phyloP scores from a whole-genome alignment of 495 filamentous ascomycete genomes.

The Penicillium canescens region DNA sequence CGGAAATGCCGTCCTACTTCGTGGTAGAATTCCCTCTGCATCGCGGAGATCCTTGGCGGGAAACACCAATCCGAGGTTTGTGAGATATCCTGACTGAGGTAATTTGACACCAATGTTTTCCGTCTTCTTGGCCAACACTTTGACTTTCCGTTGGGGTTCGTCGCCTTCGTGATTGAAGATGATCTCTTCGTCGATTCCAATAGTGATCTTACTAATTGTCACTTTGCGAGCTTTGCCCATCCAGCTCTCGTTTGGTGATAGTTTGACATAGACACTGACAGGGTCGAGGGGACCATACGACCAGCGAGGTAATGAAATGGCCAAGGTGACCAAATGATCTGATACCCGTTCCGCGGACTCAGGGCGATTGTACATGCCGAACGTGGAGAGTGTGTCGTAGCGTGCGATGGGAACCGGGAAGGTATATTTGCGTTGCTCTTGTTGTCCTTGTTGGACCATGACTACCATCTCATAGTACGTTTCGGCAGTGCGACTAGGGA shows the following conservation, averaged over 20 bases:
- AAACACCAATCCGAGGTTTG: conserved; percentile 87
- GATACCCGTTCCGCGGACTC: conserved; percentile 81
- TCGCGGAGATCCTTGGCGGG: conserved; percentile 89
- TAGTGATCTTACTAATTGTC: conserved; percentile 90
- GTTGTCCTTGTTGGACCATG: conserved; percentile 85
- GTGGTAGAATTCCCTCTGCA: conserved; percentile 80
- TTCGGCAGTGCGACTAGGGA: conserved; percentile 89
- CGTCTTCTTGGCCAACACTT: conserved; percentile 78
- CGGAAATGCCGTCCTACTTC: conserved; percentile 84
- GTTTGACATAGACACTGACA: conserved; percentile 90
- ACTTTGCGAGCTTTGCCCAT: conserved; percentile 85
- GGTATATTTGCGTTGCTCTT: conserved; percentile 82
- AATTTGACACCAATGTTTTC: conserved; percentile 79
- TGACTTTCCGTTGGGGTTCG: conserved; percentile 88
- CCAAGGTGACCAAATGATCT: conserved; percentile 89
- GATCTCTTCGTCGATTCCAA: conserved; percentile 95
- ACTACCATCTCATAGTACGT: conserved; percentile 97
- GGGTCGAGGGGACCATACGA: conserved; percentile 95
- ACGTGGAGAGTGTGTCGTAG: conserved; percentile 96
- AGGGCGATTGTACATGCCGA: conserved; percentile 98
- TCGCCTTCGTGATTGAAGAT: conserved; percentile 98
- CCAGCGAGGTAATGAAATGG: conserved; percentile 90
- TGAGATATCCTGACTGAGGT: conserved; percentile 85
- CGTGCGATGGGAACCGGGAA: conserved; percentile 89
- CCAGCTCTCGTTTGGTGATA: conserved; percentile 91